Conservation (phyloP, 495 filamentous ascomycete species). For the Cairneyella variabilis region DNA sequence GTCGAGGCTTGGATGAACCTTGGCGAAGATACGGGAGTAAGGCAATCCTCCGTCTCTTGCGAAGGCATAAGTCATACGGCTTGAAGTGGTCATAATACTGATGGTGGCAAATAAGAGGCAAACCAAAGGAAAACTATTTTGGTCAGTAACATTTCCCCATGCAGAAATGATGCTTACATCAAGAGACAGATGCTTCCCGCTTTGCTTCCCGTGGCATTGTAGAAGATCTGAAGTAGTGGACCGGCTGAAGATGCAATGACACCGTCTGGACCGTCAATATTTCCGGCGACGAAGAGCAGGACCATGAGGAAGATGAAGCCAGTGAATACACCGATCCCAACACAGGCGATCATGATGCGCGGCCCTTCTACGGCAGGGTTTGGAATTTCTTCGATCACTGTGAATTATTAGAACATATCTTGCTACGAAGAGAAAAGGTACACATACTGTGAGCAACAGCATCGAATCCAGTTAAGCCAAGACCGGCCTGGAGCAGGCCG, state of each 20-base stretch:
- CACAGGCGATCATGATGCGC: slow-evolving; percentile 33
- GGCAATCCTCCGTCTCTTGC: slow-evolving; percentile 71
- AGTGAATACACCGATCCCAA: slow-evolving; percentile 34
- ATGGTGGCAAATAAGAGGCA: slow-evolving; percentile 70
- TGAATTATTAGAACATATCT: neutral
- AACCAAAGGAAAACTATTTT: slow-evolving; percentile 57
- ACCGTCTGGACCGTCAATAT: slow-evolving; percentile 41
- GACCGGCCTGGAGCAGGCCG: slow-evolving; percentile 57
- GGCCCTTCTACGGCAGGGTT: slow-evolving; percentile 32
- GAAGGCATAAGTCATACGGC: slow-evolving; percentile 76
- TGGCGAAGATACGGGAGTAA: slow-evolving; percentile 58
- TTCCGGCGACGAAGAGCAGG: slow-evolving; percentile 60
- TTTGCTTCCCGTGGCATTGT: slow-evolving; percentile 61
- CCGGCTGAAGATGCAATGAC: slow-evolving; percentile 60
- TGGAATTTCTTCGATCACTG: slow-evolving; percentile 48
- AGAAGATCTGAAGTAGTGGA: slow-evolving; percentile 67
- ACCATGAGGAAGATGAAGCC: slow-evolving; percentile 60
- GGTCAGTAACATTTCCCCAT: no score
- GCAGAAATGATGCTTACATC: slow-evolving; percentile 53
- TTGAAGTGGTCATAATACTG: slow-evolving; percentile 72
- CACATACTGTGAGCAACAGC: slow-evolving; percentile 49
- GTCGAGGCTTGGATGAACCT: slow-evolving; percentile 57
- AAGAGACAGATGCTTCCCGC: slow-evolving; percentile 65
- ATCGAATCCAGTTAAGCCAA: slow-evolving; percentile 60
- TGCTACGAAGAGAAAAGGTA: neutral